These are phyloP conservation scores for Coniochaeta sp. DNA, from an alignment of 2,329 filamentous ascomycete species.

Conservation along the genomic window DNA sequence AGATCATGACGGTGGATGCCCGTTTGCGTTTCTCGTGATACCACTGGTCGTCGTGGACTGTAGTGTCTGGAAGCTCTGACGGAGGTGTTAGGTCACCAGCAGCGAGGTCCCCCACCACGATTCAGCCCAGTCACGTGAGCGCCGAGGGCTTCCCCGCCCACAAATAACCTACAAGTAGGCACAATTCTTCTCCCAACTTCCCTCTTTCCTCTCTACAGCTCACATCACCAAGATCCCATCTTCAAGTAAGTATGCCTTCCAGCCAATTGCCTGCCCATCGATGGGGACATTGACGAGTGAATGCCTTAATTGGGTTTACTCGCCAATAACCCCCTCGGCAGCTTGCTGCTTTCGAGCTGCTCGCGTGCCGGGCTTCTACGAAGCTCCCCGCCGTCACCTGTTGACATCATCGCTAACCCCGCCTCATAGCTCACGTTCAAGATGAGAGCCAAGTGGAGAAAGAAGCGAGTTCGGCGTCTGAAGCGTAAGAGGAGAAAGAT, in stretches of 20 bases:
- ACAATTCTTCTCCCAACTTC: not conserved
- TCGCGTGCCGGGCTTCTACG: not conserved
- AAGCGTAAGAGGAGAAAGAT: conserved; percentile 99
- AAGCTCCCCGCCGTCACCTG: not conserved
- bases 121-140: not conserved
- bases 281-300: not conserved
- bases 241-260: not conserved
- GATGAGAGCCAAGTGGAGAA: conserved; percentile 98
- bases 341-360: not conserved
- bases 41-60: no score
- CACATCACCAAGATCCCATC: not conserved
- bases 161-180: conserved; percentile 2
- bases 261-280: not conserved
- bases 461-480: conserved; percentile 98
- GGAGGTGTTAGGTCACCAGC: not conserved
- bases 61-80: no score
- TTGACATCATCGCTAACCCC: conserved; percentile 10
- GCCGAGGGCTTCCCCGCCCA: conserved; percentile 1
- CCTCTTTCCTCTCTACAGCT: conserved; percentile 1
- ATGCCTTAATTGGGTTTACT: not conserved
- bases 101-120: not conserved
- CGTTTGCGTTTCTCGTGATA: no score
- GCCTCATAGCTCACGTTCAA: conserved; percentile 36
- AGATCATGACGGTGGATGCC: no score
- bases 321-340: not conserved